Evolutionary conservation across 1,139 yeast genomes (phyloP).

Genomic region (Tardiomyces blankii): DNA sequence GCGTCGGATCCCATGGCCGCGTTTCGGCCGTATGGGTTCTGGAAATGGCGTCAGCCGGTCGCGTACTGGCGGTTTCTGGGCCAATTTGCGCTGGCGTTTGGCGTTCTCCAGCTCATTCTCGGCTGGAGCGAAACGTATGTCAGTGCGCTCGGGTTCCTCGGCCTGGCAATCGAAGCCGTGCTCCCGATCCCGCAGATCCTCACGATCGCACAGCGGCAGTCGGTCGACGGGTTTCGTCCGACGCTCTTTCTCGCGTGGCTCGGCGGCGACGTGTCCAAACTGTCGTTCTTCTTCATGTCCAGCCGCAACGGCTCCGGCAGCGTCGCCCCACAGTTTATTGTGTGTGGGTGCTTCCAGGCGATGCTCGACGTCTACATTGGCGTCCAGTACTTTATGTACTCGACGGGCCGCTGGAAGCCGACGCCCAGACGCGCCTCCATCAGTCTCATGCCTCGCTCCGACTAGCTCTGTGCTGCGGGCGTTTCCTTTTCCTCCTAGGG

Average conservation of each 20-base stretch:
- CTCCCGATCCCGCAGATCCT: slow-evolving; percentile 84
- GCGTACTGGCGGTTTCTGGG: slow-evolving; percentile 58
- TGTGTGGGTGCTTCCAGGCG: slow-evolving; percentile 79
- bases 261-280: slow-evolving; percentile 75
- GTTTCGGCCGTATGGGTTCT: slow-evolving; percentile 49
- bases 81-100: slow-evolving; percentile 34
- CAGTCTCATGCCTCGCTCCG: background rate
- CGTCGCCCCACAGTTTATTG: slow-evolving; percentile 54
- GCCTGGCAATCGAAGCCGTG: slow-evolving; percentile 69
- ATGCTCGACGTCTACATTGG: slow-evolving; percentile 64
- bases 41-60: slow-evolving; percentile 71
- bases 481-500: too few relatives aligned
- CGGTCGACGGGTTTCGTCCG: slow-evolving; percentile 69
- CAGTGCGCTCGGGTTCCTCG: slow-evolving; percentile 55
- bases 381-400: slow-evolving; percentile 56
- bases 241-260: slow-evolving; percentile 74
- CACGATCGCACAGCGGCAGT: slow-evolving; percentile 52
- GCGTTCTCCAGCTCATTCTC: slow-evolving; percentile 36
- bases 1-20: slow-evolving; percentile 1
- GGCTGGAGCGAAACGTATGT: slow-evolving; percentile 35
- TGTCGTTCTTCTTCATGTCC: slow-evolving; percentile 46
- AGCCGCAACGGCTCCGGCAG: slow-evolving; percentile 47
- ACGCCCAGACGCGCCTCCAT: slow-evolving; percentile 1
- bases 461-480: background rate
- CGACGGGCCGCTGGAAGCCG: slow-evolving; percentile 15